These are phyloP conservation scores for Lipomyces anomalus DNA, from an alignment of 805 yeast genomes.

Conservation along the genomic window DNA sequence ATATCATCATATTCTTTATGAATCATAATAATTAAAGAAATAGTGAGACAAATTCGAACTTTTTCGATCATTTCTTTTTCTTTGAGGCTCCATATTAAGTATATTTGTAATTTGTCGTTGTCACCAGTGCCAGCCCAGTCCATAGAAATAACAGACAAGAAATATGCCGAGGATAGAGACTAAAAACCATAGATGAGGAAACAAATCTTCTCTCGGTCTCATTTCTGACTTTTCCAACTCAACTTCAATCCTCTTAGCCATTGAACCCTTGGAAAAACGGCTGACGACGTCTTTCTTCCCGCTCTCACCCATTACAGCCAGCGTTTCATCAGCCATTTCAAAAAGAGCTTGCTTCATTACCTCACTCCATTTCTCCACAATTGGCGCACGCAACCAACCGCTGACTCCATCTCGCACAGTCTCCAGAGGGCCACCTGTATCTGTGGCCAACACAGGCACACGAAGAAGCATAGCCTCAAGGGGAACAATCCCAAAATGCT, in stretches of 20 bases:
- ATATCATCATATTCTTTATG: too few relatives aligned
- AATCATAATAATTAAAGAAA: too few relatives aligned
- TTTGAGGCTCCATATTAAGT: too few relatives aligned
- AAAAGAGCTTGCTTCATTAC: slow-evolving; percentile 30
- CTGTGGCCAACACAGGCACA: slow-evolving; percentile 78
- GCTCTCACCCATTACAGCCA: slow-evolving; percentile 28
- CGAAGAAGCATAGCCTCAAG: slow-evolving; percentile 85
- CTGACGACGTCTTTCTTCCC: slow-evolving; percentile 32
- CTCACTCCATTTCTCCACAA: slow-evolving; percentile 34
- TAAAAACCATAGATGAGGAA: too few relatives aligned
- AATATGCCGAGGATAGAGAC: too few relatives aligned
- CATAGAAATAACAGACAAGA: too few relatives aligned
- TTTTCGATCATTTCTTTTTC: too few relatives aligned
- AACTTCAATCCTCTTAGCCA: slow-evolving; percentile 31
- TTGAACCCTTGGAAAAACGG: slow-evolving; percentile 31
- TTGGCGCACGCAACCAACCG: slow-evolving; percentile 35
- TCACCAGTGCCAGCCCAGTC: too few relatives aligned
- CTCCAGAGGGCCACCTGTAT: slow-evolving; percentile 91
- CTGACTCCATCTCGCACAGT: slow-evolving; percentile 47
- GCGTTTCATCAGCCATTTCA: slow-evolving; percentile 22
- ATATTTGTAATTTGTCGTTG: too few relatives aligned
- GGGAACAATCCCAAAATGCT: slow-evolving; percentile 98
- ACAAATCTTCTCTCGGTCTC: too few relatives aligned
- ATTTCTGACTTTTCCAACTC: too few relatives aligned
- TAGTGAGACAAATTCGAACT: too few relatives aligned